phyloP scores from a whole-genome alignment of 2,329 filamentous ascomycete species.

The Aureobasidium sp. region DNA sequence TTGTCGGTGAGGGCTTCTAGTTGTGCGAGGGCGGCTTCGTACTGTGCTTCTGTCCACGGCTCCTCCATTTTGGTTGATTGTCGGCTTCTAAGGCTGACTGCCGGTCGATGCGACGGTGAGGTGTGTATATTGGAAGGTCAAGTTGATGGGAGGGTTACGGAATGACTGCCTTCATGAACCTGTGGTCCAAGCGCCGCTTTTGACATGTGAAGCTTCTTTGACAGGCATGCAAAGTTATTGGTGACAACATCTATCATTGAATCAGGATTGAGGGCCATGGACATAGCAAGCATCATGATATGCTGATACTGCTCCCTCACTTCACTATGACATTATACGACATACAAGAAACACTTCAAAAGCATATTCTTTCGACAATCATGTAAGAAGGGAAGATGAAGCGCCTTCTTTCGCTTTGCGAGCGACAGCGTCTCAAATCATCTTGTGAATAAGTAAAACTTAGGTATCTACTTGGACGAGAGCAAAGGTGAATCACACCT shows the following conservation, averaged over 20 bases:
- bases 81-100: too few species aligned
- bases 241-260: too few species aligned
- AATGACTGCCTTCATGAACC: background rate
- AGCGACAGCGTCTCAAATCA: background rate
- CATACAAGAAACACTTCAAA: too few species aligned
- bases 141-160: background rate
- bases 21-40: conserved; percentile 37
- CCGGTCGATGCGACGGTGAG: background rate
- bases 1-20: conserved; percentile 39
- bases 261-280: too few species aligned
- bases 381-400: too few species aligned
- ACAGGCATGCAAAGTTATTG: background rate
- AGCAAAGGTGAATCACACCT: background rate
- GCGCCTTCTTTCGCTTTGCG: too few species aligned
- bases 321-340: too few species aligned
- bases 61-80: background rate
- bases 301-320: background rate
- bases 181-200: conserved; percentile 4
- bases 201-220: conserved; percentile 1
- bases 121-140: background rate
- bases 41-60: conserved; percentile 35
- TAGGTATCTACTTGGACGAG: background rate
- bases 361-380: too few species aligned
- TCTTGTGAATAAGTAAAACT: background rate
- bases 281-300: background rate